Conservation (phyloP, 768 basidiomycete genomes). For the Boletus tylopilopsis region DNA sequence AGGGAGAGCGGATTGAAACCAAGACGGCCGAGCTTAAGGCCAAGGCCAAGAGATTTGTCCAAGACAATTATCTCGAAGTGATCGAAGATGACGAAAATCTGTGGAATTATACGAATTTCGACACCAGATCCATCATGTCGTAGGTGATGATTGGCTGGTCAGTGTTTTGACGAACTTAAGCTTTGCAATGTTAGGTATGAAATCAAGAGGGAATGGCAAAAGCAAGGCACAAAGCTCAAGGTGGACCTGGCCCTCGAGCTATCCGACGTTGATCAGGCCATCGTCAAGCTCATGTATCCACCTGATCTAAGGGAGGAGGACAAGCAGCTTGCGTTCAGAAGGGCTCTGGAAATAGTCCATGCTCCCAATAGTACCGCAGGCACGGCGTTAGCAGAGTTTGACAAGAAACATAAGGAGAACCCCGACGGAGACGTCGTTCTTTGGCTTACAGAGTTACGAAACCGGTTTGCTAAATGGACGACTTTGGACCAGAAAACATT, state of each 20-base stretch:
- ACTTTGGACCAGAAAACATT: no score
- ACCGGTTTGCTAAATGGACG: background rate
- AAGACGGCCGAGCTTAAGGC: no score
- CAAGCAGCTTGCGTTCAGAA: background rate
- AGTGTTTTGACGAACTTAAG: background rate
- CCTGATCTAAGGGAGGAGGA: background rate
- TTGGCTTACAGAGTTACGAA: background rate
- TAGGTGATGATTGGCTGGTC: background rate
- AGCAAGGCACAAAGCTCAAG: background rate
- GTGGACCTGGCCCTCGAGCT: background rate
- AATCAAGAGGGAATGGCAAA: background rate
- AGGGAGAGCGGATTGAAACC: no score
- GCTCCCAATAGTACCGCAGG: background rate
- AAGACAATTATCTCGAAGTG: background rate
- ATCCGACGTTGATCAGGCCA: background rate
- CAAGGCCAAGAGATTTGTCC: no score
- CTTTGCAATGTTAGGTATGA: background rate
- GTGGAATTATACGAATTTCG: background rate
- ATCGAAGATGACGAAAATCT: background rate
- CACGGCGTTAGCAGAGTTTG: background rate
- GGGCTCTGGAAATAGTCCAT: background rate
- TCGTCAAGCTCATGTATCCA: background rate
- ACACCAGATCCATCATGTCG: background rate
- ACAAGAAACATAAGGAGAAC: background rate
- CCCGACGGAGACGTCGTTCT: background rate